These are phyloP conservation scores for Plasmodium adleri DNA, from an alignment of 169 alveolate genomes.

Conservation along the genomic window DNA sequence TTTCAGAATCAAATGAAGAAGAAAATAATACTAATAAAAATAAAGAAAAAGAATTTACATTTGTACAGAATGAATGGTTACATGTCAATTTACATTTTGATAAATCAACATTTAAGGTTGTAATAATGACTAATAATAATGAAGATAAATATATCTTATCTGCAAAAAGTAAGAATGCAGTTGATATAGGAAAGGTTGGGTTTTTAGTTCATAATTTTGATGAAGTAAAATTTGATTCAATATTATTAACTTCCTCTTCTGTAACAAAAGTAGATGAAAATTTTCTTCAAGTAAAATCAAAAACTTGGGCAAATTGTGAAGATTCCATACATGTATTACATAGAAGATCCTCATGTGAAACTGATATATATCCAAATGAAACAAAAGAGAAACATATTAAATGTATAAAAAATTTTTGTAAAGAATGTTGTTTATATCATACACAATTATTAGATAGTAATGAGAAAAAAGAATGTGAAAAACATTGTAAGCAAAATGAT, in stretches of 20 bases:
- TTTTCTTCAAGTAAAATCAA: constrained; percentile 68
- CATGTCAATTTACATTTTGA: constrained; percentile 76
- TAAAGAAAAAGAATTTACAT: neutral
- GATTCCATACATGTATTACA: constrained; percentile 79
- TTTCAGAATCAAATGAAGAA: constrained; percentile 78
- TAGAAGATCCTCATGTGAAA: constrained; percentile 79
- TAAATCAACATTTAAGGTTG: constrained; percentile 77
- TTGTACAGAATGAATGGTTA: constrained; percentile 73
- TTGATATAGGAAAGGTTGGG: constrained; percentile 80
- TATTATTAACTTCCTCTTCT: constrained; percentile 21
- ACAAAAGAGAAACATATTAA: constrained; percentile 74
- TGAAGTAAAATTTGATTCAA: constrained; percentile 79
- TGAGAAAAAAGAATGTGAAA: constrained; percentile 78
- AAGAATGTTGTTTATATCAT: constrained; percentile 84
- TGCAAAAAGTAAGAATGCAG: constrained; percentile 61
- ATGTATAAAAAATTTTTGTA: constrained; percentile 82
- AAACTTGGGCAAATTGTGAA: constrained; percentile 84
- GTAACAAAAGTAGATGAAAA: constrained; percentile 20
- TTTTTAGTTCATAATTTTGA: constrained; percentile 42
- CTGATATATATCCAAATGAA: constrained; percentile 77
- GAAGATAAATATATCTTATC: constrained; percentile 73
- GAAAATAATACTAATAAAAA: constrained; percentile 77
- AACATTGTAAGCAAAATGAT: constrained; percentile 81
- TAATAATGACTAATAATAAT: constrained; percentile 27
- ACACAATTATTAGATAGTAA: constrained; percentile 81